These are phyloP conservation scores for Paramyrothecium sp. DNA, from an alignment of 2,329 filamentous ascomycete genomes.

Conservation along the genomic window DNA sequence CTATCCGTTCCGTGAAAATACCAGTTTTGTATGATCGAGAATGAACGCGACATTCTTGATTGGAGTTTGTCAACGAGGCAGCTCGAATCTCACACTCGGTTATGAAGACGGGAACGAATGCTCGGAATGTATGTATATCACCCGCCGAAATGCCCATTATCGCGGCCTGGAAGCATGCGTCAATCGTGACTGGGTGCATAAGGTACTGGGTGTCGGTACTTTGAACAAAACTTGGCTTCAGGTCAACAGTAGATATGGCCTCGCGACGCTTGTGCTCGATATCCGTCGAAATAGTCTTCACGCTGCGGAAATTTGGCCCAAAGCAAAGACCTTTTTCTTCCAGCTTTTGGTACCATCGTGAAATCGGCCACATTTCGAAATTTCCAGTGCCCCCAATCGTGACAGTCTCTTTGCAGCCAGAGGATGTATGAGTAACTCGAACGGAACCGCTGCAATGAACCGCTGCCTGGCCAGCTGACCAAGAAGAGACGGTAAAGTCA, in stretches of 20 bases:
- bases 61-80: not conserved
- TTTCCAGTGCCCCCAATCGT: not conserved
- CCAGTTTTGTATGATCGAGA: not conserved
- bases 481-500: conserved; percentile 2
- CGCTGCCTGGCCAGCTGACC: not conserved
- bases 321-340: not conserved
- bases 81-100: not conserved
- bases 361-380: not conserved
- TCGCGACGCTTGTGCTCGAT: not conserved
- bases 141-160: conserved; percentile 5
- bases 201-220: not conserved
- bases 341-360: not conserved
- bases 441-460: conserved; percentile 2
- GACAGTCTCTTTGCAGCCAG: no score
- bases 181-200: conserved; percentile 8
- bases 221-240: not conserved
- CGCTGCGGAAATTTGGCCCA: not conserved
- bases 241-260: not conserved
- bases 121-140: not conserved
- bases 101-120: conserved; percentile 7
- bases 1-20: not conserved
- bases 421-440: not conserved
- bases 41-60: not conserved
- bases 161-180: conserved; percentile 7
- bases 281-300: conserved; percentile 1